Evolutionary conservation across 805 yeast species (phyloP), one percentile per base, ranked within the genome.

Genomic region (Saccharomycopsis olivae): DNA sequence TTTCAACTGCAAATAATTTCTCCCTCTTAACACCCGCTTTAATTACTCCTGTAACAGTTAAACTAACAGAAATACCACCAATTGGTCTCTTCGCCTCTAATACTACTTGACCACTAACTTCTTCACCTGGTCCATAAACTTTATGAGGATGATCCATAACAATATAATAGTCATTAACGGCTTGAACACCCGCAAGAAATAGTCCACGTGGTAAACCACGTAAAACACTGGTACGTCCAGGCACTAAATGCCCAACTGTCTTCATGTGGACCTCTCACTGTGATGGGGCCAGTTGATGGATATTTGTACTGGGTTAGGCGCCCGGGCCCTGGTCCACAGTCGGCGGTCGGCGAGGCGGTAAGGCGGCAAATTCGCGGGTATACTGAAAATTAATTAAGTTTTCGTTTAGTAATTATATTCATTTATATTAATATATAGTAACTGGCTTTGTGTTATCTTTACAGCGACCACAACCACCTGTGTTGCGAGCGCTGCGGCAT

Each of bases 121-220:
- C 69, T 39, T 85, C 95, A 13, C 89, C 92, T 0, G 96, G 95
- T n/a, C 65, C 61, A 73, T 80, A 85, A 3, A 71, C 61, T 48
- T 73, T 71, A 56, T 84, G 94, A 1, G 94, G 88, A 40, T 78
- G 77, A 46, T 78, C 80, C 34, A 86, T 63, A 33, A 66, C 65
- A 35, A 86, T 75, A 56, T 75, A 81, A 57, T 84, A 78, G 48
- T 82, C 88, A 14, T 34, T 45, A 3, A 46, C 29, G 11, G 41
- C 18, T 25, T 43, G 33, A 17, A 43, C 14, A 33, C 43, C 38
- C 30, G 43, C 39, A 24, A 43, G 31, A 13, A 37, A 24, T 5
- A 44, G 33, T 20, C 23, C 40, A 23, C 34, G 36, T n/a, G 38
- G 20, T 5, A 44, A 28, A 33, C 18, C 33, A 1, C 36, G 31